Evolutionary conservation across 768 basidiomycete genomes (phyloP), one percentile per base, ranked within the genome.

Genomic region (Clathrus columnatus): DNA sequence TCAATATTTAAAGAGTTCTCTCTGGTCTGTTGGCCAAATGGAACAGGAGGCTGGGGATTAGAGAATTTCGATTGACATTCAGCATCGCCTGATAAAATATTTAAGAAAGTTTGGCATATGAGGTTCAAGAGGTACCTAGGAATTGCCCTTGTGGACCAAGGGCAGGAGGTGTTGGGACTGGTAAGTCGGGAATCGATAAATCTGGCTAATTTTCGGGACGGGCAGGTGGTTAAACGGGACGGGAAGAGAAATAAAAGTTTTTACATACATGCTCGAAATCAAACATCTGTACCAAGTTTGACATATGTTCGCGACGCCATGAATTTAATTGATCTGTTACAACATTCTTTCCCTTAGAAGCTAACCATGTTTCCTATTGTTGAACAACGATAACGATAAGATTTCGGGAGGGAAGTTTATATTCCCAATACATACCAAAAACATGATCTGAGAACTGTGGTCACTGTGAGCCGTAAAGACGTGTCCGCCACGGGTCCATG

Each of bases 251-350:
- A 16, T 32, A 32, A 7, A 7, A 32, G 7, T 32, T 7, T 32
- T 20, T 20, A 49, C 58, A 42, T 11, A 59, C 58, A 30, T 45
- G 54, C 2, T 27, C 42, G 49, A 61, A 61, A 48, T 61, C 60
- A 26, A 61, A 61, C 50, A 61, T 48, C 28, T 52, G 47, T 5
- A 49, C 48, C 14, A 61, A 52, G 24, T 61, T 56, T 8, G 59
- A 54, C 60, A 61, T 61, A 32, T 61, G 54, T 5, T 52, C 51
- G 17, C 60, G 49, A 6, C 60, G 50, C 60, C 60, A 61, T 41
- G 21, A 20, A 18, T 49, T 50, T 17, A 59, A 41, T 16, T 56
- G 54, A 29, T 51, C 48, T 2, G 58, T 59, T 4, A 18, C 41
- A 2, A 59, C 54, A 16, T 54, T 54, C 7, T 28, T 51, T 14